Evolutionary conservation across 345 rosid species (phyloP).

Genomic region (Gynandropsis gynandra): DNA sequence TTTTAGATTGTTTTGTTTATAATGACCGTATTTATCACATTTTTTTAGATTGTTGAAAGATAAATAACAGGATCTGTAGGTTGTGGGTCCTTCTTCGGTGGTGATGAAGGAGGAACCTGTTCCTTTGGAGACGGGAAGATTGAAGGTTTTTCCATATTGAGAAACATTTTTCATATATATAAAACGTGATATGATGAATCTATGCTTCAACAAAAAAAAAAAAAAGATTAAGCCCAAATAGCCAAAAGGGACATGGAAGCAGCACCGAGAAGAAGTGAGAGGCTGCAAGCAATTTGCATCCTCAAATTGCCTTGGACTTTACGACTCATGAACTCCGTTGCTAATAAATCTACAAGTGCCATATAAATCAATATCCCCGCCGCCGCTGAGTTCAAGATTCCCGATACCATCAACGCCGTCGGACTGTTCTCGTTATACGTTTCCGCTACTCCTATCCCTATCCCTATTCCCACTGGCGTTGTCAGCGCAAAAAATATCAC

Average conservation of each 20-base stretch:
- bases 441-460: conserved; percentile 42
- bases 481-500: conserved; percentile 44
- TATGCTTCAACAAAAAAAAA: background rate
- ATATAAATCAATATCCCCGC: conserved; percentile 64
- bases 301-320: conserved; percentile 34
- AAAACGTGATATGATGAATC: too few relatives aligned
- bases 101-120: too few relatives aligned
- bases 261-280: conserved; percentile 45
- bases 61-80: too few relatives aligned
- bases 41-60: too few relatives aligned
- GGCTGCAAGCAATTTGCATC: conserved; percentile 34
- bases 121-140: too few relatives aligned
- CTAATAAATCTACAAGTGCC: conserved; percentile 69
- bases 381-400: conserved; percentile 43
- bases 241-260: conserved; percentile 42
- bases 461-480: conserved; percentile 48
- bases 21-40: too few relatives aligned
- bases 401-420: conserved; percentile 42
- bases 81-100: too few relatives aligned
- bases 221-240: conserved; percentile 23
- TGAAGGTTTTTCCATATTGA: too few relatives aligned
- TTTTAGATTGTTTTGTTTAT: too few relatives aligned
- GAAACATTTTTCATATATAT: too few relatives aligned
- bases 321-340: conserved; percentile 47
- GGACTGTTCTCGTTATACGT: conserved; percentile 33